Conservation (phyloP, 1,139 yeast genomes). For the Hyphopichia buzzinii region DNA sequence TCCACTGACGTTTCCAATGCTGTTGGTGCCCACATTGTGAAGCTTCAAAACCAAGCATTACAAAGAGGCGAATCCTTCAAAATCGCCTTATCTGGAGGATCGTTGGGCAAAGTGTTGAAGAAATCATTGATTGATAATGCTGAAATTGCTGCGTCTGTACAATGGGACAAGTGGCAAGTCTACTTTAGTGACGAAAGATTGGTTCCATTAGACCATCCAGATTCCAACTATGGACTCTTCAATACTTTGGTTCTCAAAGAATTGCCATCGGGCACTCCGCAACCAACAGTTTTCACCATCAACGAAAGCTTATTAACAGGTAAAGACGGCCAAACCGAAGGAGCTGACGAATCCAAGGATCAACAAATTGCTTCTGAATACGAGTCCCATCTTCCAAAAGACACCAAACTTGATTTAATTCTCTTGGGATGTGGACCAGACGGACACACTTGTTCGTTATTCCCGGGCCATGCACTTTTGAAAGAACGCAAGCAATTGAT, state of each 20-base stretch:
- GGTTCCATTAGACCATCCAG: slow-evolving; percentile 64
- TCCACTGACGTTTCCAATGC: slow-evolving; percentile 58
- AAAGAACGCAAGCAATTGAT: slow-evolving; percentile 37
- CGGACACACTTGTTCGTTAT: slow-evolving; percentile 77
- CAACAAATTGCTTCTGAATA: slow-evolving; percentile 50
- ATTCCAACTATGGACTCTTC: slow-evolving; percentile 67
- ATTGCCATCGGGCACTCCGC: slow-evolving; percentile 27
- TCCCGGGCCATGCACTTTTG: slow-evolving; percentile 57
- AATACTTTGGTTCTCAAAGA: slow-evolving; percentile 52
- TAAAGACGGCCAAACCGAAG: slow-evolving; percentile 41
- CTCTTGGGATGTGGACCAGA: slow-evolving; percentile 79
- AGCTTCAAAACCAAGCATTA: slow-evolving; percentile 55
- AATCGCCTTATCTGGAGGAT: slow-evolving; percentile 89
- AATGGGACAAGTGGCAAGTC: slow-evolving; percentile 70
- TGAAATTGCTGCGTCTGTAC: slow-evolving; percentile 41
- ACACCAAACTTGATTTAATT: slow-evolving; percentile 50
- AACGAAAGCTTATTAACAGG: slow-evolving; percentile 48
- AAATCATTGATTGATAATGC: slow-evolving; percentile 63
- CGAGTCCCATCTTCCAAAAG: slow-evolving; percentile 42
- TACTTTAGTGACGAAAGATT: slow-evolving; percentile 73
- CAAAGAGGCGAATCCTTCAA: slow-evolving; percentile 46
- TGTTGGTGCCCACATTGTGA: slow-evolving; percentile 54
- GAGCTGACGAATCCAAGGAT: slow-evolving; percentile 38
- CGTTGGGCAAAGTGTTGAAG: slow-evolving; percentile 74
- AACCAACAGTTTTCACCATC: slow-evolving; percentile 49